Evolutionary conservation across 2,329 filamentous ascomycete genomes (phyloP).

Genomic region (Ambrosiella beaveri): DNA sequence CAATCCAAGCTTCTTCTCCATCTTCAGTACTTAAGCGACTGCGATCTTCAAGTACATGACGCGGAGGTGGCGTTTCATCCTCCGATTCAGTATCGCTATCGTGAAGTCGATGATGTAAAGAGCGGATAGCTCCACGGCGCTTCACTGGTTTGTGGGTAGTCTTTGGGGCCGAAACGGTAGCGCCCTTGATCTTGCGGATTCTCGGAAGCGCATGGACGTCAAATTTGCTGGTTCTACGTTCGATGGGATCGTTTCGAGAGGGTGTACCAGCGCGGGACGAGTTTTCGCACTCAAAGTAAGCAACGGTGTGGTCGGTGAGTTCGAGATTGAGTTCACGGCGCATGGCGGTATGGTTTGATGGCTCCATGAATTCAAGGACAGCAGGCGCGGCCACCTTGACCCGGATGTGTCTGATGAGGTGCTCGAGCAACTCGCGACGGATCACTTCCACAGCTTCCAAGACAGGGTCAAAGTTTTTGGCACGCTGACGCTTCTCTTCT

Average conservation of each 20-base stretch:
- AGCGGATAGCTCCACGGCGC: constrained; percentile 47
- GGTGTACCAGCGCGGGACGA: constrained; percentile 48
- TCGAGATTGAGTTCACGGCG: constrained; percentile 62
- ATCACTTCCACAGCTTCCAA: constrained; percentile 65
- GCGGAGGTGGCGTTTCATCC: constrained; percentile 46
- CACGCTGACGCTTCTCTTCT: constrained; percentile 75
- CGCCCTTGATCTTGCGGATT: constrained; percentile 51
- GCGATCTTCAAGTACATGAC: constrained; percentile 67
- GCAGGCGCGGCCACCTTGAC: constrained; percentile 68
- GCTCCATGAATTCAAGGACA: constrained; percentile 67
- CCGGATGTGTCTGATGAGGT: constrained; percentile 76
- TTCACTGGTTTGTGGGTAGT: constrained; percentile 36
- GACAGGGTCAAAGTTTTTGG: constrained; percentile 80
- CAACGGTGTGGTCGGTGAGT: constrained; percentile 22
- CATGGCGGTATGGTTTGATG: constrained; percentile 62
- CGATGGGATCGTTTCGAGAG: constrained; percentile 38
- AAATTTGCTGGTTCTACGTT: constrained; percentile 40
- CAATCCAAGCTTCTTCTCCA: constrained; percentile 31
- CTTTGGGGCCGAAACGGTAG: constrained; percentile 1
- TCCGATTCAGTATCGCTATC: constrained; percentile 62
- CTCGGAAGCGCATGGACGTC: constrained; percentile 48
- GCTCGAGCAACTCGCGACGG: constrained; percentile 65
- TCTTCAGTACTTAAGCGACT: constrained; percentile 41
- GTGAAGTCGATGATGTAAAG: constrained; percentile 49
- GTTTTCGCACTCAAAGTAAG: constrained; percentile 29